A percentile compares a stretch with the other conserved stretches of the same genome.
phyloP scores from a whole-genome alignment of 1,284 basidiomycete species.

The Anthracocystis walkeri region DNA sequence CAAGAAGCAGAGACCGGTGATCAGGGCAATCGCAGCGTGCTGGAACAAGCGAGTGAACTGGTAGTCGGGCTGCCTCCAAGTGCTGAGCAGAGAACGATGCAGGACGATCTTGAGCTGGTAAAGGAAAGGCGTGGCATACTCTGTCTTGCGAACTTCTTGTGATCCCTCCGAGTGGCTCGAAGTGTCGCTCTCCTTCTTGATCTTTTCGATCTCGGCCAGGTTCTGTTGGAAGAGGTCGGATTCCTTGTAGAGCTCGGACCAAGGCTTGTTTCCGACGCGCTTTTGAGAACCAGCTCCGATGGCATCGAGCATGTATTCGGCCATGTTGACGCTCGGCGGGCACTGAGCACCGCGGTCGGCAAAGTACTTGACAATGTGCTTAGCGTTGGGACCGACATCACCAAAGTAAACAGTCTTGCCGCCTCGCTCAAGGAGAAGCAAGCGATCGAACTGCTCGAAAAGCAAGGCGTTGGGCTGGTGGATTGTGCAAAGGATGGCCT shows the following conservation, averaged over 20 bases:
- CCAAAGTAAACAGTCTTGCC: constrained; percentile 53
- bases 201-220: constrained; percentile 29
- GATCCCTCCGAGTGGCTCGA: constrained; percentile 4
- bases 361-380: constrained; percentile 46
- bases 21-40: constrained; percentile 38
- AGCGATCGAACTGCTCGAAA: constrained; percentile 49
- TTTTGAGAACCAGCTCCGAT: constrained; percentile 69
- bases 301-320: constrained; percentile 71
- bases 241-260: constrained; percentile 76
- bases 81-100: constrained; percentile 70
- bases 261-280: constrained; percentile 71
- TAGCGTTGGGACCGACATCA: constrained; percentile 31
- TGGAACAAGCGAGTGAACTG: constrained; percentile 48
- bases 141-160: constrained; percentile 8
- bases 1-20: constrained; percentile 45
- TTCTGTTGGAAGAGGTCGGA: constrained; percentile 27
- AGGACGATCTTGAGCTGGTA: constrained; percentile 41
- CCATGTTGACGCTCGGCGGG: constrained; percentile 73
- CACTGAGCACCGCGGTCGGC: constrained; percentile 62
- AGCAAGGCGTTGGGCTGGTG: constrained; percentile 53
- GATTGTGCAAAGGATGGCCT: constrained; percentile 54
- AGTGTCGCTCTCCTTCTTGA: constrained; percentile 27
- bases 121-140: constrained; percentile 52
- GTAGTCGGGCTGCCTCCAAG: constrained; percentile 75
- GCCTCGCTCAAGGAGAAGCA: constrained; percentile 41